Conservation (phyloP, 2,329 filamentous ascomycete genomes). For the Davidsoniella neocaledoniae region DNA sequence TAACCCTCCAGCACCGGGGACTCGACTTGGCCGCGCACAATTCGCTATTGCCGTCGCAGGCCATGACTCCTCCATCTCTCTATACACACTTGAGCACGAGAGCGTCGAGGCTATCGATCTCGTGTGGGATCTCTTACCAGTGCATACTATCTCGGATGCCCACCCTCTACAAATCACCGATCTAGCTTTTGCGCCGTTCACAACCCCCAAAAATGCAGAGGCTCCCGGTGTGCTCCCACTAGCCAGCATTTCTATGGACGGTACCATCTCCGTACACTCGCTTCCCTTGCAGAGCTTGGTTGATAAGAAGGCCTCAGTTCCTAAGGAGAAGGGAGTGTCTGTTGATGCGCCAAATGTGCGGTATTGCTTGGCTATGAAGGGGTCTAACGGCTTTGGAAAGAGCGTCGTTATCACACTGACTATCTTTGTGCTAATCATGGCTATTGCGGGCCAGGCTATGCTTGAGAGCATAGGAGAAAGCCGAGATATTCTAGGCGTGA, state of each 20-base stretch:
- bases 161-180: slow-evolving; percentile 43
- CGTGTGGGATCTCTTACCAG: slow-evolving; percentile 33
- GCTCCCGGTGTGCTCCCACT: slow-evolving; percentile 29
- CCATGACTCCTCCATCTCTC: slow-evolving; percentile 59
- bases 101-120: slow-evolving; percentile 29
- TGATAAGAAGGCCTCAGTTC: slow-evolving; percentile 22
- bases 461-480: slow-evolving; percentile 45
- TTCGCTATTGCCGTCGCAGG: slow-evolving; percentile 67
- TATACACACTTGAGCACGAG: slow-evolving; percentile 62
- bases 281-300: slow-evolving; percentile 45
- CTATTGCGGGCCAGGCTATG: slow-evolving; percentile 45
- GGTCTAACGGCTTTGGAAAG: slow-evolving; percentile 32
- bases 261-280: slow-evolving; percentile 63
- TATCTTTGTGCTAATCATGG: slow-evolving; percentile 37
- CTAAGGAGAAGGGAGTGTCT: slow-evolving; percentile 18
- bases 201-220: slow-evolving; percentile 29
- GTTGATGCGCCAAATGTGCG: slow-evolving; percentile 25
- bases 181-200: slow-evolving; percentile 38
- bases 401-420: slow-evolving; percentile 37
- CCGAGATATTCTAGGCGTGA: slow-evolving; percentile 30
- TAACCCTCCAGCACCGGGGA: slow-evolving; percentile 17
- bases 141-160: slow-evolving; percentile 35
- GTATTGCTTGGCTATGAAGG: slow-evolving; percentile 50
- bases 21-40: slow-evolving; percentile 46
- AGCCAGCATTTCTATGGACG: slow-evolving; percentile 65